Conservation (phyloP, 2,329 filamentous ascomycete species). For the Apiospora arundinis region DNA sequence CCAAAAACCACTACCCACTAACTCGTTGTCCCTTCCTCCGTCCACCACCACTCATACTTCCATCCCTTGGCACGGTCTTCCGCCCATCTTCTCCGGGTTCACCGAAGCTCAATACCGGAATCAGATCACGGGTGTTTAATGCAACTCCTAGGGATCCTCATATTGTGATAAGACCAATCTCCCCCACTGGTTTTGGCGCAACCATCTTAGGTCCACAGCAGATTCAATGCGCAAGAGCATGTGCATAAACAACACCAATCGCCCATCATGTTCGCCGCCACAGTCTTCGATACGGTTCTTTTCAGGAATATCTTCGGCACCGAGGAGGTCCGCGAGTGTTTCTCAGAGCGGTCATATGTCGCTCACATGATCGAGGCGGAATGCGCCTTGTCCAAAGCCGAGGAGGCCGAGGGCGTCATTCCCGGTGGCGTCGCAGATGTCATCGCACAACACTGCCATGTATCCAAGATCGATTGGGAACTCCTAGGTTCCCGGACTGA, state of each 20-base stretch:
- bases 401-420: conserved; percentile 2
- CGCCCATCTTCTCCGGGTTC: not conserved
- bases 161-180: too few relatives aligned
- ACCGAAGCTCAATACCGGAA: not conserved
- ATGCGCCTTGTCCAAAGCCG: not conserved
- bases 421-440: not conserved
- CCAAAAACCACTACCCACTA: too few relatives aligned
- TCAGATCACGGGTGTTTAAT: too few relatives aligned
- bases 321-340: conserved; percentile 1
- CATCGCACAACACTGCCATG: not conserved
- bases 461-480: not conserved
- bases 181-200: not conserved
- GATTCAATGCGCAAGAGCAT: not conserved
- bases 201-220: too few relatives aligned
- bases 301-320: conserved; percentile 1
- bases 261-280: not conserved
- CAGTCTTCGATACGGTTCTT: not conserved
- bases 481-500: conserved; percentile 44
- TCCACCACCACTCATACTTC: not conserved
- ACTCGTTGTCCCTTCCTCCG: not conserved
- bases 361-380: not conserved
- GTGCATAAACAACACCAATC: not conserved
- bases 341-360: not conserved
- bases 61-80: not conserved
- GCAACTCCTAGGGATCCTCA: too few relatives aligned